These are phyloP conservation scores for Zoysia matrella DNA, from an alignment of 202 grass and related monocot species.

Conservation along the genomic window DNA sequence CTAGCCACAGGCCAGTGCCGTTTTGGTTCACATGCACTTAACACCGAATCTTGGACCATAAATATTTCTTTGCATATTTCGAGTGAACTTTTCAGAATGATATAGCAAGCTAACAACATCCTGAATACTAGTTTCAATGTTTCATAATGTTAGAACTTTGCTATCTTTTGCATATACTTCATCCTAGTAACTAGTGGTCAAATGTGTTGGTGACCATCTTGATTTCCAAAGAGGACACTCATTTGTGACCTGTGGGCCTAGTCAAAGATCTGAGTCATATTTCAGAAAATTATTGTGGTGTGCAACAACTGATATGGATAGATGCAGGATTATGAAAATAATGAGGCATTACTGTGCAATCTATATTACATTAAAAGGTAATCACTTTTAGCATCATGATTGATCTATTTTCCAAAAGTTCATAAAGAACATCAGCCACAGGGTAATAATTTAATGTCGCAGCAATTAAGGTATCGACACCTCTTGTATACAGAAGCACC, in stretches of 20 bases:
- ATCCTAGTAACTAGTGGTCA: background rate
- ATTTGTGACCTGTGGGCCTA: background rate
- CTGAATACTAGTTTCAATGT: background rate
- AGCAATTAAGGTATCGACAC: slow-evolving; percentile 40
- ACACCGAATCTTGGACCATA: background rate
- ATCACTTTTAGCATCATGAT: slow-evolving; percentile 42
- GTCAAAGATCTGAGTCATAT: background rate
- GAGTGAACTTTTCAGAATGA: background rate
- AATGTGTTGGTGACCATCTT: background rate
- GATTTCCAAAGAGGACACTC: background rate
- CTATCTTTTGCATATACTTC: background rate
- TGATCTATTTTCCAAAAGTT: slow-evolving; percentile 36
- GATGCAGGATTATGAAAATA: background rate
- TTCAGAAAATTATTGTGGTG: background rate
- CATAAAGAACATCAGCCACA: slow-evolving; percentile 31
- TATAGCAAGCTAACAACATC: background rate
- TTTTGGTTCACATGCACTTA: background rate
- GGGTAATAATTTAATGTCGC: slow-evolving; percentile 49
- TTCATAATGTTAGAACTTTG: background rate
- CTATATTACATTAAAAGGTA: background rate
- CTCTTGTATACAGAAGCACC: slow-evolving; percentile 36
- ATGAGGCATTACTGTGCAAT: slow-evolving; percentile 21
- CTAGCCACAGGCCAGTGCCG: background rate
- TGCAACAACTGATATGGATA: background rate
- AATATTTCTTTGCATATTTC: background rate